Evolutionary conservation across 2,329 filamentous ascomycete species (phyloP).

Genomic region (Xenoacremonium recifei): DNA sequence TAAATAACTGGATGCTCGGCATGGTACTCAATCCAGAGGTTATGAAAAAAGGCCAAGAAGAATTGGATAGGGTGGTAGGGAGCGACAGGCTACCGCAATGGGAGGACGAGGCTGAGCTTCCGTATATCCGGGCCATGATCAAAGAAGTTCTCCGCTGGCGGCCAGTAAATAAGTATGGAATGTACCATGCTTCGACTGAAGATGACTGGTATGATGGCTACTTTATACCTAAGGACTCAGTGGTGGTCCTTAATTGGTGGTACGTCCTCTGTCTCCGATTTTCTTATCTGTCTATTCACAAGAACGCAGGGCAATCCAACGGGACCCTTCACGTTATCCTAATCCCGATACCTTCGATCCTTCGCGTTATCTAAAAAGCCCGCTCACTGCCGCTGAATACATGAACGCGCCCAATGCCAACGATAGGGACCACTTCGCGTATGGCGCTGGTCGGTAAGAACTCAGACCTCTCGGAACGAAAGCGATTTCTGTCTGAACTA

Average conservation of each 20-base stretch:
- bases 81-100: constrained; percentile 33
- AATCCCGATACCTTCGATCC: constrained; percentile 11
- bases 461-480: too few relatives aligned
- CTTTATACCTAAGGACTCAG: constrained; percentile 15
- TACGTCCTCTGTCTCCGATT: neutral
- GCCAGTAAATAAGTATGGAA: constrained; percentile 25
- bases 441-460: constrained; percentile 12
- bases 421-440: constrained; percentile 13
- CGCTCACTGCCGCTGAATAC: constrained; percentile 6
- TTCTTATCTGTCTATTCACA: neutral
- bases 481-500: too few relatives aligned
- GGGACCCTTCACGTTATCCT: constrained; percentile 7
- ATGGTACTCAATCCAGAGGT: constrained; percentile 41
- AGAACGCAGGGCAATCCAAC: constrained; percentile 9
- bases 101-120: constrained; percentile 36
- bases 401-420: constrained; percentile 7
- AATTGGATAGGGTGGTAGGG: constrained; percentile 41
- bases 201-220: constrained; percentile 14
- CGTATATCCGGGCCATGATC: constrained; percentile 40
- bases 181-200: constrained; percentile 11
- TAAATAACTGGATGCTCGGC: constrained; percentile 44
- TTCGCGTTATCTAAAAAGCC: constrained; percentile 5
- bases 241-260: constrained; percentile 15
- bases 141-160: constrained; percentile 45
- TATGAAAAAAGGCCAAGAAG: constrained; percentile 18